These are phyloP conservation scores for Coleophoma crateriformis DNA, from an alignment of 2,329 filamentous ascomycete species.

Conservation along the genomic window DNA sequence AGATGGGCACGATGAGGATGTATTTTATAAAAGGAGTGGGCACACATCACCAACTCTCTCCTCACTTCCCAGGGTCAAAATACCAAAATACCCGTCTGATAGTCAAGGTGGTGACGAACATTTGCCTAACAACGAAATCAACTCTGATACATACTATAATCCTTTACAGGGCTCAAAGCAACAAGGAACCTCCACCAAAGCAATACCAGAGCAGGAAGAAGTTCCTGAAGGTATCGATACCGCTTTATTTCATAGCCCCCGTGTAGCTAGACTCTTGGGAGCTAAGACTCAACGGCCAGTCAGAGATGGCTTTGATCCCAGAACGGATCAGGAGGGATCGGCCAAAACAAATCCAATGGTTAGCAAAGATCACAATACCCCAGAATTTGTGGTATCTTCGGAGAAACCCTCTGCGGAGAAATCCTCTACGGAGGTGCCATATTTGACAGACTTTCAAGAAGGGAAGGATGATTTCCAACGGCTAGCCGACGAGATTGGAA, in stretches of 20 bases:
- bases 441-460: background rate
- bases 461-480: slow-evolving; percentile 34
- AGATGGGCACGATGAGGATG: slow-evolving; percentile 39
- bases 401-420: too few relatives aligned
- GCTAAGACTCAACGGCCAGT: slow-evolving; percentile 28
- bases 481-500: slow-evolving; percentile 36
- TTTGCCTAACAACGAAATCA: slow-evolving; percentile 12
- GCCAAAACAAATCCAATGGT: slow-evolving; percentile 1
- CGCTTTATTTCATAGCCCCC: slow-evolving; percentile 56
- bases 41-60: slow-evolving; percentile 40
- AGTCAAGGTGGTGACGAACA: slow-evolving; percentile 14
- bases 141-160: slow-evolving; percentile 30
- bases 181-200: slow-evolving; percentile 11
- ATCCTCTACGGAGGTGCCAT: too few relatives aligned
- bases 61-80: slow-evolving; percentile 46
- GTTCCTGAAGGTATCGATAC: slow-evolving; percentile 52
- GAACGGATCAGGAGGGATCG: too few relatives aligned
- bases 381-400: too few relatives aligned
- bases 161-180: slow-evolving; percentile 14
- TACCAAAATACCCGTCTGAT: slow-evolving; percentile 44
- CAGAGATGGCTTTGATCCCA: slow-evolving; percentile 16
- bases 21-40: slow-evolving; percentile 46
- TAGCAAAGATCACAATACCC: slow-evolving; percentile 30
- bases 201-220: slow-evolving; percentile 34
- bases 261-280: slow-evolving; percentile 49